Evolutionary conservation across 2,329 filamentous ascomycete genomes (phyloP).

Genomic region (Phialocephala sp.): DNA sequence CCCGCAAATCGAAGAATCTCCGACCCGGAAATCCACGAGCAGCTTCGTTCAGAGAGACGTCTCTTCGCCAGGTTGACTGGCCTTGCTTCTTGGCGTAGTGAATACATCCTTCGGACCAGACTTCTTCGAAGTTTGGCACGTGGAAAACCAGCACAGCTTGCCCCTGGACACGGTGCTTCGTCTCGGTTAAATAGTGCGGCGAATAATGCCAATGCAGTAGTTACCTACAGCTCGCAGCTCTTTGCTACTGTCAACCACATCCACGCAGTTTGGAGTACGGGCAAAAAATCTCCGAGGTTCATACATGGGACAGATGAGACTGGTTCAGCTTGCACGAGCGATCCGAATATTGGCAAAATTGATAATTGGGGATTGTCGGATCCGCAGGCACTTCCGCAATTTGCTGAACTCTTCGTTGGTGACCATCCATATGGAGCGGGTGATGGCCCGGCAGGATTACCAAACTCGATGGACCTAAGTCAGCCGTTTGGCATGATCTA

Average conservation of each 20-base stretch:
- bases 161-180: conserved; percentile 58
- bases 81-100: conserved; percentile 92
- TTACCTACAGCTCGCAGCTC: conserved; percentile 86
- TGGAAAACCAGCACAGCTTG: conserved; percentile 74
- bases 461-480: conserved; percentile 91
- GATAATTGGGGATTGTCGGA: conserved; percentile 85
- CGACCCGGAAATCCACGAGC: conserved; percentile 54
- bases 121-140: conserved; percentile 80
- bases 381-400: conserved; percentile 75
- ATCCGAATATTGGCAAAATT: conserved; percentile 76
- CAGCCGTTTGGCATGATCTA: conserved; percentile 82
- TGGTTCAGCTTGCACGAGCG: conserved; percentile 79
- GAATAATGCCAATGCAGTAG: conserved; percentile 70
- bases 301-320: conserved; percentile 84
- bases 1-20: conserved; percentile 47
- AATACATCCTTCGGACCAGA: conserved; percentile 88
- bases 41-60: conserved; percentile 73
- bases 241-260: conserved; percentile 80
- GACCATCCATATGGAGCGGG: conserved; percentile 79
- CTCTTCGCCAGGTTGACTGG: conserved; percentile 83
- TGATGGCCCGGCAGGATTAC: conserved; percentile 76
- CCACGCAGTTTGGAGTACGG: conserved; percentile 76
- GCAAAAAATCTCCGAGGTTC: conserved; percentile 77
- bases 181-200: conserved; percentile 53
- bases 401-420: conserved; percentile 77